These are phyloP conservation scores for Scedosporium dehoogii DNA, from an alignment of 2,329 filamentous ascomycete species.

Conservation along the genomic window DNA sequence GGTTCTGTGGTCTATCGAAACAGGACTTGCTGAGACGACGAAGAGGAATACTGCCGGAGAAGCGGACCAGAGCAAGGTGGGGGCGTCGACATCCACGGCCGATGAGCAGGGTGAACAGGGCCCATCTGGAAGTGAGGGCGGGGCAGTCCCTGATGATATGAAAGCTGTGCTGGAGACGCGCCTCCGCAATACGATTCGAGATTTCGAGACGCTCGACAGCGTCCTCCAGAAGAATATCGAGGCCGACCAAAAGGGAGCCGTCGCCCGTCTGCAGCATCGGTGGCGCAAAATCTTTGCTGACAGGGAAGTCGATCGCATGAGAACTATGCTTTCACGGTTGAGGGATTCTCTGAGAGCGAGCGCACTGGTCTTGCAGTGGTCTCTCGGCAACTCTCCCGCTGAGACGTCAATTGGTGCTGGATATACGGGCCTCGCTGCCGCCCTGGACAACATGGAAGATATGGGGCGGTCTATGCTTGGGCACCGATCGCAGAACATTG, in stretches of 20 bases:
- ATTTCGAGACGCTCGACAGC: slow-evolving; percentile 55
- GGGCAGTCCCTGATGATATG: slow-evolving; percentile 49
- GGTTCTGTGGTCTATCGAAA: slow-evolving; percentile 58
- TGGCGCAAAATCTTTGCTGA: slow-evolving; percentile 56
- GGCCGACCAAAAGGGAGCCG: slow-evolving; percentile 50
- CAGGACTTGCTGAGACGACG: slow-evolving; percentile 36
- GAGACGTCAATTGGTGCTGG: slow-evolving; percentile 55
- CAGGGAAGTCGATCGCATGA: slow-evolving; percentile 51
- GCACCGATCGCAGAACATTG: not conserved
- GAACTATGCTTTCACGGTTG: slow-evolving; percentile 43
- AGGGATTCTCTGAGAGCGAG: slow-evolving; percentile 55
- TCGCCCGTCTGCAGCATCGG: slow-evolving; percentile 49
- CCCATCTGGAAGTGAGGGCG: slow-evolving; percentile 23
- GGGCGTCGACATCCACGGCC: not conserved
- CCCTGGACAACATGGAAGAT: slow-evolving; percentile 33
- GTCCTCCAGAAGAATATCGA: slow-evolving; percentile 52
- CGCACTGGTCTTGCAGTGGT: slow-evolving; percentile 56
- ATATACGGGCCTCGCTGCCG: slow-evolving; percentile 56
- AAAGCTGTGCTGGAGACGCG: slow-evolving; percentile 54
- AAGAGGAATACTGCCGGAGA: not conserved
- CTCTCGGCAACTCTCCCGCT: slow-evolving; percentile 45
- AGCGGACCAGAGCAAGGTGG: not conserved
- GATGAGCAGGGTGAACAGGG: not conserved
- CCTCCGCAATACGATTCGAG: slow-evolving; percentile 48
- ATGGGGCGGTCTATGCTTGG: not conserved